Conservation (phyloP, 23 red algal genomes). For the Gracilaria gracilis region DNA sequence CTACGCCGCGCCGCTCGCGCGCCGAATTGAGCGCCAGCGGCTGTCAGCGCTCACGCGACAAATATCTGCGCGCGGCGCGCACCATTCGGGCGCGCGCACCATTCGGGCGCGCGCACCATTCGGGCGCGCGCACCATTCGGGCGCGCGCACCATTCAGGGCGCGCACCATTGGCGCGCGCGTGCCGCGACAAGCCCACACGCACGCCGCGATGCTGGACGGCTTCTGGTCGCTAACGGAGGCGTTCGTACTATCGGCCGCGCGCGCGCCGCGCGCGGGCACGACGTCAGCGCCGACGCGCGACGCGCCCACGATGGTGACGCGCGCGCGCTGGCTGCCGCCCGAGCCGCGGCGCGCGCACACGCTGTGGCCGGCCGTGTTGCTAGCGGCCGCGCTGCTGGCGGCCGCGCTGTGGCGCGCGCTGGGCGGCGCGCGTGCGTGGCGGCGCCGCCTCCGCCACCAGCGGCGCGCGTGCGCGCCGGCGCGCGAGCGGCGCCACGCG, state of each 20-base stretch:
- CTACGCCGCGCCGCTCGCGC: too few relatives aligned
- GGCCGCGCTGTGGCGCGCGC: neutral
- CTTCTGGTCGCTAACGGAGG: constrained; percentile 30
- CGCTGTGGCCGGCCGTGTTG: constrained; percentile 24
- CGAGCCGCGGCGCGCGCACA: constrained; percentile 15
- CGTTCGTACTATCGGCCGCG: neutral
- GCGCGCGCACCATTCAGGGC: too few relatives aligned
- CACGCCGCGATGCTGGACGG: constrained; percentile 17
- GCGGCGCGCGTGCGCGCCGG: neutral
- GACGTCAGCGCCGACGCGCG: constrained; percentile 4
- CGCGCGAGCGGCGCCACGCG: neutral
- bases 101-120: too few relatives aligned
- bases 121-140: too few relatives aligned
- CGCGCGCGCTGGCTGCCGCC: constrained; percentile 10
- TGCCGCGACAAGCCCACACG: neutral
- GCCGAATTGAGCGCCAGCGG: too few relatives aligned
- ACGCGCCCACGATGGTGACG: neutral
- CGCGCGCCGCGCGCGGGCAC: neutral
- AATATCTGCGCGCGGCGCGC: too few relatives aligned
- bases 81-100: too few relatives aligned
- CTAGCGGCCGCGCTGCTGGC: neutral
- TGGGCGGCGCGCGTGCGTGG: neutral
- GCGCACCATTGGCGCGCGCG: too few relatives aligned
- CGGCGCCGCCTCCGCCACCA: neutral
- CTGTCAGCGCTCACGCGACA: too few relatives aligned